Percentiles rank a stretch among this genome's conserved stretches.
These are phyloP conservation scores for Aspergillus leporis DNA, from an alignment of 495 filamentous ascomycete species.

Conservation along the genomic window DNA sequence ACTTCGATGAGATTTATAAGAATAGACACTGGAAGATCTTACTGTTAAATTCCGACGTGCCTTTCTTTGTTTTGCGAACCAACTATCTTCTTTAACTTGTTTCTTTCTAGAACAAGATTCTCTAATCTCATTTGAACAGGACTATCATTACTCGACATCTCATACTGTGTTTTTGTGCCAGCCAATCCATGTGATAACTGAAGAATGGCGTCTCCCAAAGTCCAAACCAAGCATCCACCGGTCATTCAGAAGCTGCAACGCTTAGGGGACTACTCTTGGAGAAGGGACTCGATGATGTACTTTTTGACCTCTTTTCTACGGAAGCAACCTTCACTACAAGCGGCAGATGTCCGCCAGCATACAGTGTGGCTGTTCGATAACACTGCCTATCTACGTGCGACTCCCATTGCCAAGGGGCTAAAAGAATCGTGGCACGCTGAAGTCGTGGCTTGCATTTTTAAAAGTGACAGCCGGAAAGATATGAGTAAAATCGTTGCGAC, in stretches of 20 bases:
- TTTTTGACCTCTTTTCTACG: slow-evolving; percentile 31
- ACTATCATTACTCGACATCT: background rate
- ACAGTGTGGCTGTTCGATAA: slow-evolving; percentile 91
- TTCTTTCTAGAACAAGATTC: background rate
- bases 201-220: slow-evolving; percentile 11
- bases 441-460: slow-evolving; percentile 78
- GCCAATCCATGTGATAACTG: slow-evolving; percentile 2
- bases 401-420: slow-evolving; percentile 26
- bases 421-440: slow-evolving; percentile 69
- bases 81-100: background rate
- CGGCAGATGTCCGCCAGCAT: slow-evolving; percentile 52
- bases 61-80: background rate
- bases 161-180: background rate
- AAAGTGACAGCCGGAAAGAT: slow-evolving; percentile 63
- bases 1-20: slow-evolving; percentile 9
- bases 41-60: background rate
- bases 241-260: slow-evolving; percentile 11
- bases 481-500: slow-evolving; percentile 65
- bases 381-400: slow-evolving; percentile 65
- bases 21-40: background rate
- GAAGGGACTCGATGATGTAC: slow-evolving; percentile 33
- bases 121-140: background rate
- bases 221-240: slow-evolving; percentile 11
- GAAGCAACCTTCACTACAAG: slow-evolving; percentile 30
- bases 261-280: slow-evolving; percentile 18